Evolutionary conservation across 108 stramenopile genomes (phyloP), one percentile per base, ranked within the genome.

Genomic region (Nitzschia sp.): DNA sequence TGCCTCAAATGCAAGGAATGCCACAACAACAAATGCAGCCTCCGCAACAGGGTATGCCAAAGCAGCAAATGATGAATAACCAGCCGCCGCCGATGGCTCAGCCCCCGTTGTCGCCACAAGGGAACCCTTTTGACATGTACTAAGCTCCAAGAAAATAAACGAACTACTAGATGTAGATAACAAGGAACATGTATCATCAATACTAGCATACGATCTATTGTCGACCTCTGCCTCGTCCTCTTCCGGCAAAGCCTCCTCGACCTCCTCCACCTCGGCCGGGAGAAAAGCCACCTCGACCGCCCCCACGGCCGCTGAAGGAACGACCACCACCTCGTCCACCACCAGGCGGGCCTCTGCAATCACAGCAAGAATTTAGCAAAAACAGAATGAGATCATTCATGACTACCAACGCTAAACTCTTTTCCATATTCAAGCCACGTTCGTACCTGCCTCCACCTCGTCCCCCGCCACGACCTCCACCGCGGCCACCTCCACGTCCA

Each of bases 241-340:
- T n/a, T 2, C 66, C 49, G n/a, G n/a, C 57, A 33, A 59, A 59
- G 13, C 57, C 68, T 24, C 62, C 27, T 54, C 57, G 38, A 46
- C 42, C 27, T 42, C 62, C 42, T 11, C 62, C 62, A 28, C 62
- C 46, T 17, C 59, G 34, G 25, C 63, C 63, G 25, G 65, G 51
- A 28, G 65, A 66, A 46, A 66, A 66, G 21, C 70, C 60, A 26
- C 70, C 34, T 21, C 70, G 48, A n/a, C 70, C 33, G 32, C 84
- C 45, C 49, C 79, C 79, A 33, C 78, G 36, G 15, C 79, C 71
- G 54, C 82, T 36, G 25, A 83, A 68, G 19, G 83, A 72, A n/a
- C 90, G 59, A 25, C 83, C 66, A 33, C 84, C 75, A 56, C 86
- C 77, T 30, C 88, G 77, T 46, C 95, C 83, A 36, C 71, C 71